These are phyloP conservation scores for Mikania micrantha DNA, from an alignment of 129 eudicot genomes.

Conservation along the genomic window DNA sequence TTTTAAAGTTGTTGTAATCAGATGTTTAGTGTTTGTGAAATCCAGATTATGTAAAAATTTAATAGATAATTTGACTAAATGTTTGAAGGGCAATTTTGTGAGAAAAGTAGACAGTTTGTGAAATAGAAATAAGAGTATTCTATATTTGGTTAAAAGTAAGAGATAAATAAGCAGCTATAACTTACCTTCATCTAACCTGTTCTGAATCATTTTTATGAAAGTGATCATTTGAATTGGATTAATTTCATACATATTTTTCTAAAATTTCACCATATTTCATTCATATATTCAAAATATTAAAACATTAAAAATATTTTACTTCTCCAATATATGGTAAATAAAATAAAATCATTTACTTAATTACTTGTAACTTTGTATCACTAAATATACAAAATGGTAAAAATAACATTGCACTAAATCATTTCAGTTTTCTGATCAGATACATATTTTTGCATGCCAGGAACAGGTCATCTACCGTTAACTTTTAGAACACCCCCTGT, in stretches of 20 bases:
- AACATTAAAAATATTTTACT: not conserved
- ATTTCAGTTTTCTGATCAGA: not conserved
- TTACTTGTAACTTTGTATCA: not conserved
- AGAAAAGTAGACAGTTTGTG: not conserved
- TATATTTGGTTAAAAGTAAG: not conserved
- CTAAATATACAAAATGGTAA: not conserved
- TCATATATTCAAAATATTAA: not conserved
- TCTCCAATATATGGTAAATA: not conserved
- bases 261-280: not conserved
- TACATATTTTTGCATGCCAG: not conserved
- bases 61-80: not conserved
- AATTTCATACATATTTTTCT: not conserved
- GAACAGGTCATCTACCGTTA: slow-evolving; percentile 57
- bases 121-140: not conserved
- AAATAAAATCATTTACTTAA: not conserved
- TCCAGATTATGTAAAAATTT: not conserved
- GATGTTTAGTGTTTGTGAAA: not conserved
- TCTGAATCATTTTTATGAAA: not conserved
- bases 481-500: slow-evolving; percentile 97
- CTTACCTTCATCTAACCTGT: not conserved
- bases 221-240: not conserved
- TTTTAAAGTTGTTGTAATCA: not conserved
- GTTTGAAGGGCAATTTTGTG: not conserved
- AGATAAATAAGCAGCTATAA: not conserved
- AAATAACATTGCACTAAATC: not conserved